phyloP scores from a whole-genome alignment of 148 eudicot genomes.

The Amaranthus palmeri region DNA sequence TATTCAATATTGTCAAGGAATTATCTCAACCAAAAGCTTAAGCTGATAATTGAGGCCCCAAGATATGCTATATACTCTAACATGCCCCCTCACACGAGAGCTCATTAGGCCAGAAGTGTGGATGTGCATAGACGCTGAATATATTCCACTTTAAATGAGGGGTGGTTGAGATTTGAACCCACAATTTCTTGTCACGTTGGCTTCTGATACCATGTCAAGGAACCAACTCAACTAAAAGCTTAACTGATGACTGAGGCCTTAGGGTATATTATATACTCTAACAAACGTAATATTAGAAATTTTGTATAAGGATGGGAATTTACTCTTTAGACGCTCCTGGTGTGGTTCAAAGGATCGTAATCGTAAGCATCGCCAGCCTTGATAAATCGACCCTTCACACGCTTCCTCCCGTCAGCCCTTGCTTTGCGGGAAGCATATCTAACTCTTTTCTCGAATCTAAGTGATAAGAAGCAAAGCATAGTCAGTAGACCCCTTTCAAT shows the following conservation, averaged over 20 bases:
- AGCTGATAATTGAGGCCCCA: no score
- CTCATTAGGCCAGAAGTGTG: no score
- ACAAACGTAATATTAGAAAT: constrained; percentile 3
- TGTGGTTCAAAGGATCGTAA: constrained; percentile 65
- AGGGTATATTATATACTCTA: background rate
- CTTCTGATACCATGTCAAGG: no score
- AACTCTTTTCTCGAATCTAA: constrained; percentile 77
- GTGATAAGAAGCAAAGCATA: background rate
- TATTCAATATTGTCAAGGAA: background rate
- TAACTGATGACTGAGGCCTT: no score
- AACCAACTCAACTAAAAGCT: no score
- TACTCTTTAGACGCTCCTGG: constrained; percentile 55
- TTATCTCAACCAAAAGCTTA: background rate
- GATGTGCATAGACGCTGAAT: no score
- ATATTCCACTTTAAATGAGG: no score
- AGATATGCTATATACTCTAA: no score
- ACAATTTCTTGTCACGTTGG: no score
- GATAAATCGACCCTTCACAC: constrained; percentile 86
- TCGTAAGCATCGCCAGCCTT: constrained; percentile 90
- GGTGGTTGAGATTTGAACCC: no score
- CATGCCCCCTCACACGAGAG: no score
- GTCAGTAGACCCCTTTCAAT: no score
- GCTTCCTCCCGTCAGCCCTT: constrained; percentile 82
- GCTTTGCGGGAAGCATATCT: constrained; percentile 87
- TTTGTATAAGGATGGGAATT: constrained; percentile 14